These are phyloP conservation scores for Globisporangium barbulae DNA, from an alignment of 352 stramenopile genomes.

Conservation along the genomic window DNA sequence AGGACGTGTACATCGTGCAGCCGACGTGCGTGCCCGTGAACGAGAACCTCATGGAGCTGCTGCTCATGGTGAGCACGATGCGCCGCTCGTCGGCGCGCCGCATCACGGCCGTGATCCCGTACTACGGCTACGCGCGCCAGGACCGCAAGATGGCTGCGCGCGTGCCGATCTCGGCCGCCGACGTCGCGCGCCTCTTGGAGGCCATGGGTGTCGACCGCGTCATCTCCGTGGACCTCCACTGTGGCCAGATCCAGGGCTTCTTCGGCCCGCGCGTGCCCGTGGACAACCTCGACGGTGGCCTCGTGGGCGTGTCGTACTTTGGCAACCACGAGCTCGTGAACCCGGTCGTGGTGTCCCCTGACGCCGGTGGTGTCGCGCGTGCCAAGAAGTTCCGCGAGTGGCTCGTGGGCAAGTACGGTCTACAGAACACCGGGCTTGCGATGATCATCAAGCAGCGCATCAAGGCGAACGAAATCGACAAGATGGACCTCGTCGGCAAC, in stretches of 20 bases:
- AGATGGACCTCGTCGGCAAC: constrained; percentile 99
- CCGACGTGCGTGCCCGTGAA: constrained; percentile 99
- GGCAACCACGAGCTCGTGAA: constrained; percentile 98
- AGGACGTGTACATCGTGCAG: constrained; percentile 99
- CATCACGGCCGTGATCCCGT: constrained; percentile 99
- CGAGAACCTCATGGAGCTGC: constrained; percentile 99
- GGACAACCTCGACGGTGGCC: constrained; percentile 97
- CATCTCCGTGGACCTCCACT: constrained; percentile 87
- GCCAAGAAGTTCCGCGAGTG: constrained; percentile 99
- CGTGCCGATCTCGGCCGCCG: constrained; percentile 96
- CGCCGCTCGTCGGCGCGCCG: constrained; percentile 95
- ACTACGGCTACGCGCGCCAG: constrained; percentile 91
- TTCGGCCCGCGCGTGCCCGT: constrained; percentile 98
- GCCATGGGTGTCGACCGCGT: constrained; percentile 88
- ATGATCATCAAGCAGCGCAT: constrained; percentile 99
- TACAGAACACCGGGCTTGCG: constrained; percentile 96
- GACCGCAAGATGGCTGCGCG: constrained; percentile 91
- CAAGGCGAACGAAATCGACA: constrained; percentile 96
- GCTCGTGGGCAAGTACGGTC: constrained; percentile 96
- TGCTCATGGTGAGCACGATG: constrained; percentile 98
- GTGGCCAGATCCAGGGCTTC: constrained; percentile 95
- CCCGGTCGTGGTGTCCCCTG: constrained; percentile 98
- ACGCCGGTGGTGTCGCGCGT: constrained; percentile 98
- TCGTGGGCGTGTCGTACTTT: constrained; percentile 95
- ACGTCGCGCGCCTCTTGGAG: constrained; percentile 84